Conservation (phyloP, 164 flowering plant species). For the Liquidambar formosana region DNA sequence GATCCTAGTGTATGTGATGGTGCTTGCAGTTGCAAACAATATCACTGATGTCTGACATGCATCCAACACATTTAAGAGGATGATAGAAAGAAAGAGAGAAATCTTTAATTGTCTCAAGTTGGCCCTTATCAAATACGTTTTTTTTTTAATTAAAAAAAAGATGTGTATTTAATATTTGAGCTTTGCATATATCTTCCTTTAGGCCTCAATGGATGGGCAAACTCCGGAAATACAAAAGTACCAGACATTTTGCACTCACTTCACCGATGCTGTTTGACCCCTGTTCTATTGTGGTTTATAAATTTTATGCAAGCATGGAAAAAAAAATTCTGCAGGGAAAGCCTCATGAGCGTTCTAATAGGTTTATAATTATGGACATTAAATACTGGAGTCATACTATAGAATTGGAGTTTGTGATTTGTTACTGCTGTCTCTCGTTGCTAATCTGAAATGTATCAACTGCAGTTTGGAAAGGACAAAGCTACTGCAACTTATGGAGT, state of each 20-base stretch:
- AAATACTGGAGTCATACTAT: neutral
- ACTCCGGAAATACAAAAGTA: too few relatives aligned
- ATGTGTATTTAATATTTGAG: too few relatives aligned
- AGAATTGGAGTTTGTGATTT: slow-evolving; percentile 1
- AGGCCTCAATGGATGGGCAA: too few relatives aligned
- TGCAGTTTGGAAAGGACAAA: slow-evolving; percentile 90
- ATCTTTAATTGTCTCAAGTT: too few relatives aligned
- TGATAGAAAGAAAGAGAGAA: too few relatives aligned
- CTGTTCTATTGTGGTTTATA: neutral
- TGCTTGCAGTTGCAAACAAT: neutral
- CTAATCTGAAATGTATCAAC: slow-evolving; percentile 11
- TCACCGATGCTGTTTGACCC: neutral
- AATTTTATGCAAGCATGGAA: neutral
- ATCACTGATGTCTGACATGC: neutral
- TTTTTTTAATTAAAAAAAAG: too few relatives aligned
- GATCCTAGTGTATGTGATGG: neutral
- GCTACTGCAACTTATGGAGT: slow-evolving; percentile 99
- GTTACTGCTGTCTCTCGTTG: neutral
- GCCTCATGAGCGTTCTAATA: neutral
- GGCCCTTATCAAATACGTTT: too few relatives aligned
- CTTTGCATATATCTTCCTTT: too few relatives aligned
- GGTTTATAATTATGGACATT: neutral
- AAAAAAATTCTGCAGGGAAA: neutral
- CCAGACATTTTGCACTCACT: neutral
- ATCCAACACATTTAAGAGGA: neutral